A percentile compares a stretch with the other conserved stretches of the same genome.
Conservation (phyloP, 352 stramenopile species). For the Pythium insidiosum region DNA sequence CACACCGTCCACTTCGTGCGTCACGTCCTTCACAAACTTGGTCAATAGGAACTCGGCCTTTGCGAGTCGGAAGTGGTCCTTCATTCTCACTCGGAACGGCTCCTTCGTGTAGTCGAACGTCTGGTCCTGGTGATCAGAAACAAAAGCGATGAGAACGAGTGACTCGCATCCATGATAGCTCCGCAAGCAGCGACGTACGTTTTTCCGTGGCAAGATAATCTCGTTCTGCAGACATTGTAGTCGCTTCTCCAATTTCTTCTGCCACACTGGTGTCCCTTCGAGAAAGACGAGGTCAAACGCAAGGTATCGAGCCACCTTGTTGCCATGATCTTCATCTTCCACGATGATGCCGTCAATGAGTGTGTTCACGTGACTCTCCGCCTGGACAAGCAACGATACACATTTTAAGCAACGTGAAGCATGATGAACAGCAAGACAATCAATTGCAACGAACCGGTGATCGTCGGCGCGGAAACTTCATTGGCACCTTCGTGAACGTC, state of each 20-base stretch:
- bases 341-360: constrained; percentile 82
- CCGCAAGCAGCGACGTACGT: too few relatives aligned
- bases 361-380: constrained; percentile 67
- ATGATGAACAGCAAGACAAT: too few relatives aligned
- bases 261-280: constrained; percentile 71
- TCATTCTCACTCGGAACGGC: constrained; percentile 85
- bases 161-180: too few relatives aligned
- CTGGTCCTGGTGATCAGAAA: constrained; percentile 33
- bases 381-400: too few relatives aligned
- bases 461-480: constrained; percentile 81
- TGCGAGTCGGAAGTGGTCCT: constrained; percentile 80
- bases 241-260: constrained; percentile 84
- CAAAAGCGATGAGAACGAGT: too few relatives aligned
- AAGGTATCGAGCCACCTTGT: constrained; percentile 67
- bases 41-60: constrained; percentile 84
- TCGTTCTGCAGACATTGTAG: constrained; percentile 86
- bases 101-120: constrained; percentile 73
- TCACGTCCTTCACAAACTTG: constrained; percentile 83
- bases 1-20: constrained; percentile 80
- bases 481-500: constrained; percentile 82
- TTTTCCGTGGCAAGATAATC: constrained; percentile 81
- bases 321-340: constrained; percentile 74
- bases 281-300: constrained; percentile 82
- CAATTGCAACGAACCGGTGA: constrained; percentile 32
- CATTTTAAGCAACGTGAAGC: too few relatives aligned